Base-by-base conservation (phyloP, 2,329 filamentous ascomycete genomes). In the Talaromyces sp. region DNA sequence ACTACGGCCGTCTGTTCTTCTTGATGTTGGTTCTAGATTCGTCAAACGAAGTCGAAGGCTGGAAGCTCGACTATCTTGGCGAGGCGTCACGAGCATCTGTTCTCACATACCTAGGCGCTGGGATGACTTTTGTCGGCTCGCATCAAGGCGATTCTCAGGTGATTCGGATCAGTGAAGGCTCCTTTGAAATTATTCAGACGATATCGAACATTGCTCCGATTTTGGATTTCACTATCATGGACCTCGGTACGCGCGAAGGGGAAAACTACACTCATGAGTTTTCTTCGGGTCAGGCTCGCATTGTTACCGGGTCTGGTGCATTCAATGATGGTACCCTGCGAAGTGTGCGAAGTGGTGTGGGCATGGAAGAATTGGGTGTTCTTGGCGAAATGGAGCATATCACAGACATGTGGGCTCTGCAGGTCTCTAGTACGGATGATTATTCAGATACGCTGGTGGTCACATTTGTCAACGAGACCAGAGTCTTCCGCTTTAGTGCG, bases 161-260 rank as follows among this genome's bases (percentile, higher is more conserved):
- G 8, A 84, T 95, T 55, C 82, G 81, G 56, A 83, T 92, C 60
- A 75, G 79, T 50, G 82, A 84, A 59, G 81, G 88, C 35, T 83
- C 82, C 0, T 80, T 93, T 64, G 81, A 88, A 55, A 76, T 93
- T 4, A 75, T 95, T 9, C 92, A 96, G 71, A 89, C 86, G 0
- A 82, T 96, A 62, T 80, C 85, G 3, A 99, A 96, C 71, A 91
- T 98, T 69, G 92, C 90, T 0, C 95, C 95, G 0, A 90, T 99
- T 46, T 79, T 98, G 42, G 95, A 99, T 73, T 97, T 99, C 69
- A 88, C 90, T 0, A 86, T 99, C 16, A 96, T 98, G 92, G 95
- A 98, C 71, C 90, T 98, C 83, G 93, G 93, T 0, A 93, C 92
- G 68, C 84, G 91, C 62, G 88, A 91, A 64, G 88, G 88, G 23